These are phyloP conservation scores for Hansenula anomala DNA, from an alignment of 1,139 yeast species.

Conservation along the genomic window DNA sequence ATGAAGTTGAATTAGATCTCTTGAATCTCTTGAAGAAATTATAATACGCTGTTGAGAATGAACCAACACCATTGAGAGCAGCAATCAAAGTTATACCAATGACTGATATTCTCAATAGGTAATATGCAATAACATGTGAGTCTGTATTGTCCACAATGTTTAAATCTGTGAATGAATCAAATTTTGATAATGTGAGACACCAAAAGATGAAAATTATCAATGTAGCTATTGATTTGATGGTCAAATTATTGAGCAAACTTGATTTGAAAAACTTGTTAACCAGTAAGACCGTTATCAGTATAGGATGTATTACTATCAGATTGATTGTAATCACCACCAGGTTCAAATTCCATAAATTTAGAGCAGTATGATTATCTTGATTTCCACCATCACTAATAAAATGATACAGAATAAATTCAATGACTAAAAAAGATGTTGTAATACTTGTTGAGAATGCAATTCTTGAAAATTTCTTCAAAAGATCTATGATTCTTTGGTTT, in stretches of 20 bases:
- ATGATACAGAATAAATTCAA: constrained; percentile 19
- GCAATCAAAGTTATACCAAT: constrained; percentile 74
- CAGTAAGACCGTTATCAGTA: constrained; percentile 23
- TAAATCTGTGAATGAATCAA: constrained; percentile 17
- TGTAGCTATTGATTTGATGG: constrained; percentile 6
- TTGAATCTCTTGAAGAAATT: constrained; percentile 26
- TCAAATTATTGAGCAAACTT: constrained; percentile 16
- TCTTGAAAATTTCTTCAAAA: constrained; percentile 11
- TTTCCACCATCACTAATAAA: constrained; percentile 7
- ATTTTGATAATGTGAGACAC: constrained; percentile 19
- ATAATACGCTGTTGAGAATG: constrained; percentile 61
- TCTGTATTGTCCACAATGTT: constrained; percentile 9
- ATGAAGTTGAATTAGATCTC: no score
- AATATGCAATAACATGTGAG: constrained; percentile 8
- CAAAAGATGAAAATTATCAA: constrained; percentile 18
- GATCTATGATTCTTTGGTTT: background rate
- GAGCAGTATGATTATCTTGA: background rate
- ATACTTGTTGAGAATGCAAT: constrained; percentile 16
- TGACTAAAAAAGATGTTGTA: constrained; percentile 14
- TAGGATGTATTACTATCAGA: constrained; percentile 27
- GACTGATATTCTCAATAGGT: constrained; percentile 49
- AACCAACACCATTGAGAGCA: constrained; percentile 67
- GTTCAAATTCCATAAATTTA: constrained; percentile 11
- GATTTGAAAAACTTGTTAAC: constrained; percentile 29
- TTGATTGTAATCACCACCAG: constrained; percentile 7